These are phyloP conservation scores for Yamadazyma epiphylla DNA, from an alignment of 1,139 yeast genomes.

Conservation along the genomic window DNA sequence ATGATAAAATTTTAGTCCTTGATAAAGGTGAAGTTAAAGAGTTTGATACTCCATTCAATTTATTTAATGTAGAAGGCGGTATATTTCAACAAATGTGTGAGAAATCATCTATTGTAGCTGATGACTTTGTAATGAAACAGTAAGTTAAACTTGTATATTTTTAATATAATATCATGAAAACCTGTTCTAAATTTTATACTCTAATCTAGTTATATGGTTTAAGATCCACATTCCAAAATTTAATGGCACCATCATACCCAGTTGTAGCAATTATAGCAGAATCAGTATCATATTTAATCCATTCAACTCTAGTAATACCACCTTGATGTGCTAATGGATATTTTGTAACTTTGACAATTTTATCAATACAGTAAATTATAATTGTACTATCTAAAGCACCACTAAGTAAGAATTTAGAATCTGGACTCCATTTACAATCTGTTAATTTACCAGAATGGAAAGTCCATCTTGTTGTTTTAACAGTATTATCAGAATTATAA, in stretches of 20 bases:
- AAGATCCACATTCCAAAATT: slow-evolving; percentile 58
- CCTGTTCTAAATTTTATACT: slow-evolving; percentile 2
- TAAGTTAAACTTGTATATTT: not conserved
- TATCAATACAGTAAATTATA: slow-evolving; percentile 71
- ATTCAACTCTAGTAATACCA: slow-evolving; percentile 73
- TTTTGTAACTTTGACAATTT: slow-evolving; percentile 76
- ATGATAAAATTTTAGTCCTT: slow-evolving; percentile 50
- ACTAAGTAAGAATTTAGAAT: slow-evolving; percentile 68
- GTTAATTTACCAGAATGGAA: slow-evolving; percentile 84
- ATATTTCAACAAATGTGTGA: slow-evolving; percentile 39
- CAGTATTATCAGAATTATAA: slow-evolving; percentile 52
- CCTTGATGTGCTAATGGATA: slow-evolving; percentile 80
- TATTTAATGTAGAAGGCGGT: slow-evolving; percentile 32
- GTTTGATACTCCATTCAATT: slow-evolving; percentile 44
- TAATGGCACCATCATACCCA: slow-evolving; percentile 82
- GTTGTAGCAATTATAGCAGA: slow-evolving; percentile 46
- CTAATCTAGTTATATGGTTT: slow-evolving; percentile 4
- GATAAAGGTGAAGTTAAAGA: slow-evolving; percentile 48
- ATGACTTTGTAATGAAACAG: slow-evolving; percentile 6
- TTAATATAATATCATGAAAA: not conserved
- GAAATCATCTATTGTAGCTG: slow-evolving; percentile 21
- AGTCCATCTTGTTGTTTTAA: slow-evolving; percentile 90
- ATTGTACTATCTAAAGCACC: slow-evolving; percentile 84
- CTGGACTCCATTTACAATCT: slow-evolving; percentile 73
- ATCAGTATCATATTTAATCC: slow-evolving; percentile 42